phyloP scores from a whole-genome alignment of 2,329 filamentous ascomycete genomes.

The Colletotrichum sp. region DNA sequence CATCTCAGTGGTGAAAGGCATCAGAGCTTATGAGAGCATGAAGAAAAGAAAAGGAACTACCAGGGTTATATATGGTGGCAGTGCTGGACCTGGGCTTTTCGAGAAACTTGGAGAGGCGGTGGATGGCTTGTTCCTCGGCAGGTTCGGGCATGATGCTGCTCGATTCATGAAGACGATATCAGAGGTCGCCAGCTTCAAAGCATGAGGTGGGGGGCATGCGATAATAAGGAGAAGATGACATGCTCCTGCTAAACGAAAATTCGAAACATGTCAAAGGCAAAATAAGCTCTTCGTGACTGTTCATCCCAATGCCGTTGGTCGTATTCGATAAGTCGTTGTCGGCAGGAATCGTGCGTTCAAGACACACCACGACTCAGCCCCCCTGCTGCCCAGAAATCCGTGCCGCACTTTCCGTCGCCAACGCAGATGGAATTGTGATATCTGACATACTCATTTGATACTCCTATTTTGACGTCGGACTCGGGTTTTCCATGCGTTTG shows the following conservation, averaged over 20 bases:
- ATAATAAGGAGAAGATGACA: not conserved
- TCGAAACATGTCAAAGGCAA: not conserved
- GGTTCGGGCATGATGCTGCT: conserved; percentile 80
- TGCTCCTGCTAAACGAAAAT: not conserved
- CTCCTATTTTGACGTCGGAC: not conserved
- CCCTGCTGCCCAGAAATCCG: not conserved
- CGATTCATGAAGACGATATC: conserved; percentile 74
- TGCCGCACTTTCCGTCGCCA: not conserved
- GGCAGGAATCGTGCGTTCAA: not conserved
- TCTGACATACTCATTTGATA: not conserved
- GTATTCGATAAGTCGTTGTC: not conserved
- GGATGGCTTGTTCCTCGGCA: conserved; percentile 81
- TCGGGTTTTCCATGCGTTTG: not conserved
- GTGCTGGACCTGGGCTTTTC: conserved; percentile 81
- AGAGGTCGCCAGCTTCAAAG: conserved; percentile 60
- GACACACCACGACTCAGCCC: not conserved
- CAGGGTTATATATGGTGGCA: conserved; percentile 82
- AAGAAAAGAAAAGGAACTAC: conserved; percentile 58
- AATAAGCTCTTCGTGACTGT: not conserved
- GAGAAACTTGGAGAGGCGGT: conserved; percentile 69
- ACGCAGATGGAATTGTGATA: not conserved
- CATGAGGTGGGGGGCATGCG: not conserved
- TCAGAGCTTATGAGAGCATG: conserved; percentile 60
- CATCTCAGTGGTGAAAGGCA: conserved; percentile 68
- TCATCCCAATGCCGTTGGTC: not conserved